These are phyloP conservation scores for Chimonanthus salicifolius DNA, from an alignment of 164 flowering plant species.

Conservation along the genomic window DNA sequence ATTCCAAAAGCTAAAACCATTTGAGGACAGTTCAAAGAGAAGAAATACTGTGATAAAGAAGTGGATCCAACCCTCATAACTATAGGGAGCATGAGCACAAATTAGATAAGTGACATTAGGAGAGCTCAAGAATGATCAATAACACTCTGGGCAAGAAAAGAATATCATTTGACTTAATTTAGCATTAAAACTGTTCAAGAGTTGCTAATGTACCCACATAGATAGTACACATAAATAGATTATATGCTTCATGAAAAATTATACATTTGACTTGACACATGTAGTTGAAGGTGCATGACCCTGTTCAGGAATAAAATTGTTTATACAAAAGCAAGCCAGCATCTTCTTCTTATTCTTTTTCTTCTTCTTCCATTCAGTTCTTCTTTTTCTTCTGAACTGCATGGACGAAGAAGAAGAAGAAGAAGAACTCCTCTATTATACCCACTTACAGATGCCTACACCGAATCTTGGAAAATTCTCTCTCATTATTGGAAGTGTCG, in stretches of 20 bases:
- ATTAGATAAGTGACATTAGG: not conserved
- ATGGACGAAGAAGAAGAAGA: no score
- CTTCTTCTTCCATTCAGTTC: no score
- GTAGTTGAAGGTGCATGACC: not conserved
- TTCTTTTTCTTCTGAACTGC: no score
- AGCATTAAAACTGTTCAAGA: not conserved
- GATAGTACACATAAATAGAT: not conserved
- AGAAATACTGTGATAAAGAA: not conserved
- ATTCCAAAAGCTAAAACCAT: not conserved
- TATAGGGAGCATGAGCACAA: no score
- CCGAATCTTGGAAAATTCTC: no score
- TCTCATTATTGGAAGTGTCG: no score
- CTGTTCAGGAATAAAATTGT: not conserved
- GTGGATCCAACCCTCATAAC: no score
- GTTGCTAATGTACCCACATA: not conserved
- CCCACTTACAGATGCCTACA: no score
- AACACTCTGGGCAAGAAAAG: not conserved
- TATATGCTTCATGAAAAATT: not conserved
- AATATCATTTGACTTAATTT: not conserved
- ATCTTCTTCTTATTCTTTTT: no score
- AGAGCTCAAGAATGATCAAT: not conserved
- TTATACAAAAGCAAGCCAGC: no score
- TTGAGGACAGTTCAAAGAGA: not conserved
- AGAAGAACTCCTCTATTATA: no score
- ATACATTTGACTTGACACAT: not conserved